Evolutionary conservation across 805 yeast genomes (phyloP).

Genomic region (Candida sphagnicola): DNA sequence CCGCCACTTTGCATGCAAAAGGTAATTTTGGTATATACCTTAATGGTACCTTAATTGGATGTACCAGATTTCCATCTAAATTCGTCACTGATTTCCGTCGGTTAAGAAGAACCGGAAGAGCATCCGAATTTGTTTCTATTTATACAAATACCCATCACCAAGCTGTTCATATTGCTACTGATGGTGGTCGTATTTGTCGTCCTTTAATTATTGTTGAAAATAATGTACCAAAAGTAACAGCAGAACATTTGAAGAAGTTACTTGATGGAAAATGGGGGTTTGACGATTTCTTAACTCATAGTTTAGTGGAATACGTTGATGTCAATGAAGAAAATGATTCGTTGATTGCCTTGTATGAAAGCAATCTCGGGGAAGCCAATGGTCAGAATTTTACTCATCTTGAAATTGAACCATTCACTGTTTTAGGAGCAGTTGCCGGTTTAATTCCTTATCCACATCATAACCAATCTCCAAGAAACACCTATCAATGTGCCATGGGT

Average conservation of each 20-base stretch:
- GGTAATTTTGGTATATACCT: conserved; percentile 84
- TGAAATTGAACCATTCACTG: conserved; percentile 94
- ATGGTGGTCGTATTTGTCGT: conserved; percentile 97
- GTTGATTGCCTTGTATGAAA: conserved; percentile 84
- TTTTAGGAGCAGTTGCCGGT: conserved; percentile 90
- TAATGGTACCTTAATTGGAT: conserved; percentile 92
- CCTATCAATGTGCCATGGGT: conserved; percentile 96
- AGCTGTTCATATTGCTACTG: conserved; percentile 97
- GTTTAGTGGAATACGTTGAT: conserved; percentile 91
- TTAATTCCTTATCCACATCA: conserved; percentile 90
- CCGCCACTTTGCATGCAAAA: conserved; percentile 70
- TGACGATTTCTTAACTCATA: conserved; percentile 82
- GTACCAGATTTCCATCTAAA: conserved; percentile 79
- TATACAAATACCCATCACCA: conserved; percentile 84
- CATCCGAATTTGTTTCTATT: conserved; percentile 88
- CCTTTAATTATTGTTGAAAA: conserved; percentile 83
- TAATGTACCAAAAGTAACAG: conserved; percentile 65
- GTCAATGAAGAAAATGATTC: conserved; percentile 97
- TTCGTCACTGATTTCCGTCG: conserved; percentile 77
- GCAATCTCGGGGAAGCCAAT: conserved; percentile 42
- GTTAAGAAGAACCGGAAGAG: conserved; percentile 77
- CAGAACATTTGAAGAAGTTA: conserved; percentile 62
- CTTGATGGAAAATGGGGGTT: conserved; percentile 73
- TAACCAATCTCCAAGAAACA: conserved; percentile 88
- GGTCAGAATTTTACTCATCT: conserved; percentile 67